Base-by-base conservation (phyloP, 345 rosid genomes). In the Ricinus communis region DNA sequence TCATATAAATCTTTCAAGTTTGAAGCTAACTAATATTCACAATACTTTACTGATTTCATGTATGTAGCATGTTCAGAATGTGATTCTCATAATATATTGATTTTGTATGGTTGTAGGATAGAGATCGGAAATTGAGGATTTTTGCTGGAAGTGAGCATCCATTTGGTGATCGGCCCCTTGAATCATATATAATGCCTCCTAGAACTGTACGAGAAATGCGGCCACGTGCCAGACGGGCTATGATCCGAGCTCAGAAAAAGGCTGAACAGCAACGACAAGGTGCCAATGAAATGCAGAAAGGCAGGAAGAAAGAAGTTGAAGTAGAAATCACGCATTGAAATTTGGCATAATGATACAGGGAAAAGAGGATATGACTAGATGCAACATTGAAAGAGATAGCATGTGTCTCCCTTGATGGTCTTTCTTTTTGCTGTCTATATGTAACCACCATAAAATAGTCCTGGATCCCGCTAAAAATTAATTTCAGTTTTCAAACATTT, bases 121-220 rank as follows among this genome's bases (percentile, higher is more conserved):
- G 99, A 71, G 99, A 95, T 79, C 74, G 90, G 52, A 95, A 93
- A 81, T 82, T 95, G 72, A 88, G 99, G 85, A 95, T 93, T 75
- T 93, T 95, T 83, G 79, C 88, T 24, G 91, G 77, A 27, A 66
- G 78, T 79, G 98, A 93, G 73, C 99, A 95, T 77, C 98, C 98
- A 16, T 95, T 95, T 62, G 83, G 82, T 46, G 97, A 93, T 70
- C 78, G 82, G 71, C 88, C 96, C 38, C 79, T 91, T 31, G 97
- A 89, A 71, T 82, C 88, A 19, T 91, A 80, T 27, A 82, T 76
- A 71, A 95, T 89, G 91, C 97, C 98, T 19, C 93, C 97, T 60
- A 84, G 97, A 74, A 77, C 47, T 49, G 90, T 92, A 50, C 82
- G 99, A 72, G 97, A 92, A 82, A 82, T 93, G 98, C 85, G 91